These are phyloP conservation scores for Lignosus rhinocerotis DNA, from an alignment of 1,284 basidiomycete species.

Conservation along the genomic window DNA sequence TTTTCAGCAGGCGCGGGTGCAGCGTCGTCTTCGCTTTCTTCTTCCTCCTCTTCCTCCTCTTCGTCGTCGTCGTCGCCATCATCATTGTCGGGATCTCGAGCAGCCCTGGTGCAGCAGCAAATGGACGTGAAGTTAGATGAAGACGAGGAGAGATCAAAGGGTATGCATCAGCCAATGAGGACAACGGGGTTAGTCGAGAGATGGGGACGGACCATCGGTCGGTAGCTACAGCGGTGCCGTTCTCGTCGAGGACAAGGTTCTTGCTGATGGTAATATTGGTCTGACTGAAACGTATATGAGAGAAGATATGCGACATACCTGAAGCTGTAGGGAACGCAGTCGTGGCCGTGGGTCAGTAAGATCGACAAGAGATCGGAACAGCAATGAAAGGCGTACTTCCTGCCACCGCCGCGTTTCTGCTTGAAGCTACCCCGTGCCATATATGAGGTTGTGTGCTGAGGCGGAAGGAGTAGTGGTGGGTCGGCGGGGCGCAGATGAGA, in stretches of 20 bases:
- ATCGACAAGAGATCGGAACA: not conserved
- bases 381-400: constrained; percentile 33
- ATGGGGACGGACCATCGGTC: constrained; percentile 44
- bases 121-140: not conserved
- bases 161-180: constrained; percentile 6
- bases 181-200: not conserved
- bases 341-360: not conserved
- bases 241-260: constrained; percentile 57
- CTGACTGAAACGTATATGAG: not conserved
- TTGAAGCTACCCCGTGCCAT: constrained; percentile 67
- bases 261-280: constrained; percentile 40
- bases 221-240: constrained; percentile 59
- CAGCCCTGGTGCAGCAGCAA: constrained; percentile 8
- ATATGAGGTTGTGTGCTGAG: not conserved
- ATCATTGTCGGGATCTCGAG: constrained; percentile 4
- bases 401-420: constrained; percentile 82
- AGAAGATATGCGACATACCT: constrained; percentile 22
- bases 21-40: constrained; percentile 30
- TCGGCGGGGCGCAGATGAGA: not conserved
- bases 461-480: not conserved
- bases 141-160: not conserved
- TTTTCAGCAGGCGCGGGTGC: constrained; percentile 10
- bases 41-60: constrained; percentile 28
- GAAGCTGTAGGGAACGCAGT: constrained; percentile 26
- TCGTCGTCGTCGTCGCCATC: constrained; percentile 30